phyloP scores from a whole-genome alignment of 805 yeast species.

The Crinitomyces ghanaensis region DNA sequence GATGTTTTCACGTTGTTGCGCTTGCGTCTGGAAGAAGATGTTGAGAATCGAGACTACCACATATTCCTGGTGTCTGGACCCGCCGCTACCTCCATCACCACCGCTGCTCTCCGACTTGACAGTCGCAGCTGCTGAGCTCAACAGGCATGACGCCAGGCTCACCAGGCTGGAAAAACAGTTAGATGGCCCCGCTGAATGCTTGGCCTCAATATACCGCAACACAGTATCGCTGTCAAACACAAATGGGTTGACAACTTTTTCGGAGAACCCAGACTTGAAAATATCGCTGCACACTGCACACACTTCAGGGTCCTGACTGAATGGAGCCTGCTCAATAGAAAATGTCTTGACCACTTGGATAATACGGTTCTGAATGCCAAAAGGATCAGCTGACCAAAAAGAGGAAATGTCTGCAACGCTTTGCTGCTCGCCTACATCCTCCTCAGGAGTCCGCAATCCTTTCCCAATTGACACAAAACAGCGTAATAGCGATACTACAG shows the following conservation, averaged over 20 bases:
- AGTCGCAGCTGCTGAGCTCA: no score
- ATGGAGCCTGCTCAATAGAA: conserved; percentile 30
- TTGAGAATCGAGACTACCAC: no score
- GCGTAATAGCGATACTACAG: conserved; percentile 43
- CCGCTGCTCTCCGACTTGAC: no score
- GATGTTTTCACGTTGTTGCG: no score
- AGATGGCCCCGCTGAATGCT: conserved; percentile 19
- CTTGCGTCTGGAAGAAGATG: no score
- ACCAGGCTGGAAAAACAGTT: conserved; percentile 16
- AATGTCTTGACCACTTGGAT: conserved; percentile 32
- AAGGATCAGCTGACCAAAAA: conserved; percentile 23
- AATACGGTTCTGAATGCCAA: conserved; percentile 31
- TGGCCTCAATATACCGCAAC: conserved; percentile 31
- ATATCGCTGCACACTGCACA: conserved; percentile 56
- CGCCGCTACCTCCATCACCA: no score
- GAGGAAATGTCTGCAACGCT: neutral
- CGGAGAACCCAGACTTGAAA: conserved; percentile 53
- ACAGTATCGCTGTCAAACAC: conserved; percentile 36
- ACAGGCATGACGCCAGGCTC: conserved; percentile 20
- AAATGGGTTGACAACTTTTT: conserved; percentile 55
- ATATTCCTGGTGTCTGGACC: no score
- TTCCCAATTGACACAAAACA: conserved; percentile 64
- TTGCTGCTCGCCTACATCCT: conserved; percentile 28
- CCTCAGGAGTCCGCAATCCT: conserved; percentile 52
- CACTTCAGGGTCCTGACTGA: conserved; percentile 35